Conservation (phyloP, 495 filamentous ascomycete genomes). For the Trichoderma reesei region DNA sequence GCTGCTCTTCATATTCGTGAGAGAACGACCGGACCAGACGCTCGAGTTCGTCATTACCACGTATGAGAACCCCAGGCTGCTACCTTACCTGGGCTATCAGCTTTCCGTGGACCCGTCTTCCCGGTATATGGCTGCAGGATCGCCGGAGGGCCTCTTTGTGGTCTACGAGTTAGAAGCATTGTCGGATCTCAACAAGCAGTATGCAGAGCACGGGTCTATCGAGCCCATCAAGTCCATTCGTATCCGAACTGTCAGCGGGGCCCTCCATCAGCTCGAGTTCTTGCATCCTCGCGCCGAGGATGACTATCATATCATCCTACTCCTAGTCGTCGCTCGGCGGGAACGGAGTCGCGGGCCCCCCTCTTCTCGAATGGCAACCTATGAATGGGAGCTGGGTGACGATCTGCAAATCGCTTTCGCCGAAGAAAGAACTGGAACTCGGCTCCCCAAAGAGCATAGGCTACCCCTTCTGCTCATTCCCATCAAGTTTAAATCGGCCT, state of each 20-base stretch:
- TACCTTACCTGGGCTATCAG: slow-evolving; percentile 54
- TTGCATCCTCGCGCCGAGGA: slow-evolving; percentile 61
- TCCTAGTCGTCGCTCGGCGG: slow-evolving; percentile 57
- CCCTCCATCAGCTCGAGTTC: slow-evolving; percentile 81
- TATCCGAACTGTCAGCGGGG: slow-evolving; percentile 53
- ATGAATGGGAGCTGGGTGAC: slow-evolving; percentile 58
- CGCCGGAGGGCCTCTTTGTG: slow-evolving; percentile 33
- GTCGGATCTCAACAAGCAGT: slow-evolving; percentile 32
- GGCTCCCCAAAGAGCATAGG: slow-evolving; percentile 49
- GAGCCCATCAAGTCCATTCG: slow-evolving; percentile 40
- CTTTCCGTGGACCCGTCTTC: slow-evolving; percentile 71
- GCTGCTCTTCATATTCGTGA: slow-evolving; percentile 61
- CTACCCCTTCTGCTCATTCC: slow-evolving; percentile 61
- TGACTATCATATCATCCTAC: slow-evolving; percentile 58
- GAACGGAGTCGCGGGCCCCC: slow-evolving; percentile 21
- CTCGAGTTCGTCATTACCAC: slow-evolving; percentile 51
- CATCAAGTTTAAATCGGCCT: slow-evolving; percentile 52
- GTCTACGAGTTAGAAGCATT: slow-evolving; percentile 53
- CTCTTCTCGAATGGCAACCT: slow-evolving; percentile 52
- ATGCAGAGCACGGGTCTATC: slow-evolving; percentile 25
- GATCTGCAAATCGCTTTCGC: slow-evolving; percentile 23
- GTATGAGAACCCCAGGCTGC: slow-evolving; percentile 44
- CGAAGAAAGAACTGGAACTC: slow-evolving; percentile 37
- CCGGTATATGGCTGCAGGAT: slow-evolving; percentile 37
- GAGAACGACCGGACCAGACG: slow-evolving; percentile 27